These are phyloP conservation scores for Jasminum sambac DNA, from an alignment of 257 asterid species.

Conservation along the genomic window DNA sequence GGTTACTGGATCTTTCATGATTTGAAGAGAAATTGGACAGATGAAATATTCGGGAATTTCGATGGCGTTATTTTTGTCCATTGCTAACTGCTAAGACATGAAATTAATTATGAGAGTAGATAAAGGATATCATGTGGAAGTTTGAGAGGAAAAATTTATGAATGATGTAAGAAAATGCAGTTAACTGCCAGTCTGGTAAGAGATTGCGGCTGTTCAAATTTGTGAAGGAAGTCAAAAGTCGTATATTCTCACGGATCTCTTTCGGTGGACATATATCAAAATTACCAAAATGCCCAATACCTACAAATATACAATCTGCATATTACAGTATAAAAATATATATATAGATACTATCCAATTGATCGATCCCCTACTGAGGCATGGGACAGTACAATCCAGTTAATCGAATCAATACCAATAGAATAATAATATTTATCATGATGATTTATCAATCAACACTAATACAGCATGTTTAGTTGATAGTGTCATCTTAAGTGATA, in stretches of 20 bases:
- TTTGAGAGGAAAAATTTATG: not conserved
- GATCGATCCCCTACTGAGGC: too few species aligned
- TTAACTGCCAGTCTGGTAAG: slow-evolving; percentile 19
- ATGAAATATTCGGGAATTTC: slow-evolving; percentile 63
- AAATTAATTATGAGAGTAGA: not conserved
- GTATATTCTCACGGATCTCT: slow-evolving; percentile 15
- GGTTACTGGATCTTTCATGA: slow-evolving; percentile 72
- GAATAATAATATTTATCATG: too few species aligned
- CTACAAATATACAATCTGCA: too few species aligned
- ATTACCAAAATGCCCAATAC: too few species aligned
- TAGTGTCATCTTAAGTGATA: too few species aligned
- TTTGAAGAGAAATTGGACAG: slow-evolving; percentile 65
- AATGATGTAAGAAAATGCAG: not conserved
- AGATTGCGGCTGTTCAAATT: slow-evolving; percentile 20
- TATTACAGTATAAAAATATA: too few species aligned
- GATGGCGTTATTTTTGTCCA: slow-evolving; percentile 23
- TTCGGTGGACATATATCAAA: not conserved
- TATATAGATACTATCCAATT: too few species aligned
- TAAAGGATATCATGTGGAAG: not conserved
- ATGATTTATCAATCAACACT: too few species aligned
- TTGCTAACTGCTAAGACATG: not conserved
- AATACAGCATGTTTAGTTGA: too few species aligned
- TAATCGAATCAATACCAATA: too few species aligned
- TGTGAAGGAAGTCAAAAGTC: slow-evolving; percentile 17
- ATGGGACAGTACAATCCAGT: too few species aligned